A percentile compares a stretch with the other conserved stretches of the same genome.
These are phyloP conservation scores for Vitis hybrid DNA, from an alignment of 177 flowering plant species.

Conservation along the genomic window DNA sequence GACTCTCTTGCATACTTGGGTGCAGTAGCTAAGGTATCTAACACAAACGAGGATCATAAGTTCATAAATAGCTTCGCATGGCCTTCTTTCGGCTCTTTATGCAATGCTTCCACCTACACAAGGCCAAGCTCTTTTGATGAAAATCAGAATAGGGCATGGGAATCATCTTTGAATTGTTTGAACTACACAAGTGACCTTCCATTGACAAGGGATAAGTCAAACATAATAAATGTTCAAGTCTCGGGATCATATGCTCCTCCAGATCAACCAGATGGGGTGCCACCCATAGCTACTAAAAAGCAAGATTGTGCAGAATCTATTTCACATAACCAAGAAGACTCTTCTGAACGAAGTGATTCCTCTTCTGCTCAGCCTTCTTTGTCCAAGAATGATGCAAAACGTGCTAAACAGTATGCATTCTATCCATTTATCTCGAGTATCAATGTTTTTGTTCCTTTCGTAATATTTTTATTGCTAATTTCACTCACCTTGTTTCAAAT, in stretches of 20 bases:
- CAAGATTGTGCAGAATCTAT: slow-evolving; percentile 11
- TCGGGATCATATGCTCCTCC: slow-evolving; percentile 5
- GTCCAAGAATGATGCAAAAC: slow-evolving; percentile 25
- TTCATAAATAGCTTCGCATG: slow-evolving; percentile 5
- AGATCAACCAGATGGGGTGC: slow-evolving; percentile 4
- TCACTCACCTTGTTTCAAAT: too few species aligned
- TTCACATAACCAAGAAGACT: slow-evolving; percentile 6
- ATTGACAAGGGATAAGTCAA: slow-evolving; percentile 3
- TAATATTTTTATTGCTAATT: too few species aligned
- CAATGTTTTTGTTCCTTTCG: not conserved
- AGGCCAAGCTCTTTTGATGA: slow-evolving; percentile 10
- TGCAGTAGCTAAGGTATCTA: slow-evolving; percentile 23
- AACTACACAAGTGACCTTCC: not conserved
- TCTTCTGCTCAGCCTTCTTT: slow-evolving; percentile 16
- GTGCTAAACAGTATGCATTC: slow-evolving; percentile 37
- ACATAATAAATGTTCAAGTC: not conserved
- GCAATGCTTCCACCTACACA: slow-evolving; percentile 14
- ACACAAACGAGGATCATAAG: slow-evolving; percentile 13
- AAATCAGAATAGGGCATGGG: slow-evolving; percentile 25
- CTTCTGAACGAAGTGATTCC: slow-evolving; percentile 6
- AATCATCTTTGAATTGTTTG: slow-evolving; percentile 10
- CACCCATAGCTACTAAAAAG: slow-evolving; percentile 8
- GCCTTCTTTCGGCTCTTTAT: slow-evolving; percentile 20
- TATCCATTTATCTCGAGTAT: not conserved
- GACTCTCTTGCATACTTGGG: slow-evolving; percentile 66